A percentile compares a stretch with the other conserved stretches of the same genome.
phyloP scores from a whole-genome alignment of 2,329 filamentous ascomycete genomes.

The Periglandula ipomoeae region DNA sequence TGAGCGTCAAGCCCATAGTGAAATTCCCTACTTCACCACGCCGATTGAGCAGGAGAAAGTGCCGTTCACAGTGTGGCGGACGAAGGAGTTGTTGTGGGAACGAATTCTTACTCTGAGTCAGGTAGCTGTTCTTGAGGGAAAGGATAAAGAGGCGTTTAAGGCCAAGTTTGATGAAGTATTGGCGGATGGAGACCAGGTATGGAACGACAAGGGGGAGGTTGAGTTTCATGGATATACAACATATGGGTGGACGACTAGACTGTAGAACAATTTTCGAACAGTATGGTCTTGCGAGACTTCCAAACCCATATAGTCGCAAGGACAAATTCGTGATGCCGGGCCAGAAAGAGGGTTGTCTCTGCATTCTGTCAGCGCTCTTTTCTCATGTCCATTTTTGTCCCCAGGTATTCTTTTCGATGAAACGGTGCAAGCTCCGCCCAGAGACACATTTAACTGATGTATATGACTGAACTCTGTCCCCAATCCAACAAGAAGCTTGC shows the following conservation, averaged over 20 bases:
- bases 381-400: too few species aligned
- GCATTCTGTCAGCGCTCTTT: too few species aligned
- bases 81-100: slow-evolving; percentile 51
- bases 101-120: slow-evolving; percentile 60
- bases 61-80: slow-evolving; percentile 49
- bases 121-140: slow-evolving; percentile 48
- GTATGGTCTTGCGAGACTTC: too few species aligned
- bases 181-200: slow-evolving; percentile 40
- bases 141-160: slow-evolving; percentile 38
- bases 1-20: slow-evolving; percentile 42
- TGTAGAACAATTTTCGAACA: too few species aligned
- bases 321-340: too few species aligned
- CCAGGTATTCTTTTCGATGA: too few species aligned
- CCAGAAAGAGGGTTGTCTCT: too few species aligned
- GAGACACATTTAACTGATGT: too few species aligned
- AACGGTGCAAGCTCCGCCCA: too few species aligned
- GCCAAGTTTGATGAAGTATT: slow-evolving; percentile 46
- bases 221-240: slow-evolving; percentile 55
- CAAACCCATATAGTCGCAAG: too few species aligned
- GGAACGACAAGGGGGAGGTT: slow-evolving; percentile 53
- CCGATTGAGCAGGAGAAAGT: slow-evolving; percentile 50
- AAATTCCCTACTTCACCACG: slow-evolving; percentile 44
- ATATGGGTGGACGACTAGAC: slow-evolving; percentile 50
- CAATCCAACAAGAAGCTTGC: too few species aligned
- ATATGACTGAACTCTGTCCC: too few species aligned